Percentiles rank a stretch among this genome's conserved stretches.
Evolutionary conservation across 495 filamentous ascomycete genomes (phyloP).

Genomic region (Cercophora scortea): DNA sequence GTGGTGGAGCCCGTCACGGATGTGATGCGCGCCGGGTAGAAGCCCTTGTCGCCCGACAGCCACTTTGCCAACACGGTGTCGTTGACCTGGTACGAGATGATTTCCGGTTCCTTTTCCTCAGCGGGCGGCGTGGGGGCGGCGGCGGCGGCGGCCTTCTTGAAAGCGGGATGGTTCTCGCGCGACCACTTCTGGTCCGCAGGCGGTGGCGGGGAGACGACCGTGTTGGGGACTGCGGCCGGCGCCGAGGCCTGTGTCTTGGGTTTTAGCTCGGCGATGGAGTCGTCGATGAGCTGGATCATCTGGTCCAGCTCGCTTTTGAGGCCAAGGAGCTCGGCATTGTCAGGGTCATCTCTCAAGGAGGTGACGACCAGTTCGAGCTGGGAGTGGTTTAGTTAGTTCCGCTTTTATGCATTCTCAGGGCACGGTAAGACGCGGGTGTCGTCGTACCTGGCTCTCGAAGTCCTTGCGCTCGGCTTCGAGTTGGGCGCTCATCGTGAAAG

Average conservation of each 20-base stretch:
- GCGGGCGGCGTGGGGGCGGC: constrained; percentile 26
- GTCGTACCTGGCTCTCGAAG: constrained; percentile 68
- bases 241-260: constrained; percentile 22
- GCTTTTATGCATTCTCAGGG: background rate
- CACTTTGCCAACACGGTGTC: constrained; percentile 86
- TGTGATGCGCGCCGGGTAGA: constrained; percentile 89
- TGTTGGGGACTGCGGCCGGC: constrained; percentile 35
- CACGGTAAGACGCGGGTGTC: no score
- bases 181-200: constrained; percentile 57
- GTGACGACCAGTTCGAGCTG: constrained; percentile 76
- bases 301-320: constrained; percentile 78
- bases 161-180: constrained; percentile 62
- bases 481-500: constrained; percentile 27
- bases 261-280: constrained; percentile 72
- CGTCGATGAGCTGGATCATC: constrained; percentile 71
- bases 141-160: constrained; percentile 45
- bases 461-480: constrained; percentile 73
- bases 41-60: constrained; percentile 79
- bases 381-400: constrained; percentile 1
- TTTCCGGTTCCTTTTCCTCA: constrained; percentile 34
- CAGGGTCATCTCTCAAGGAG: constrained; percentile 72
- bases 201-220: constrained; percentile 31
- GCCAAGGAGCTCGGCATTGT: constrained; percentile 70
- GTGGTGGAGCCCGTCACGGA: constrained; percentile 85
- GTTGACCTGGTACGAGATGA: constrained; percentile 69